These are phyloP conservation scores for Fusarium udum DNA, from an alignment of 2,329 filamentous ascomycete species.

Conservation along the genomic window DNA sequence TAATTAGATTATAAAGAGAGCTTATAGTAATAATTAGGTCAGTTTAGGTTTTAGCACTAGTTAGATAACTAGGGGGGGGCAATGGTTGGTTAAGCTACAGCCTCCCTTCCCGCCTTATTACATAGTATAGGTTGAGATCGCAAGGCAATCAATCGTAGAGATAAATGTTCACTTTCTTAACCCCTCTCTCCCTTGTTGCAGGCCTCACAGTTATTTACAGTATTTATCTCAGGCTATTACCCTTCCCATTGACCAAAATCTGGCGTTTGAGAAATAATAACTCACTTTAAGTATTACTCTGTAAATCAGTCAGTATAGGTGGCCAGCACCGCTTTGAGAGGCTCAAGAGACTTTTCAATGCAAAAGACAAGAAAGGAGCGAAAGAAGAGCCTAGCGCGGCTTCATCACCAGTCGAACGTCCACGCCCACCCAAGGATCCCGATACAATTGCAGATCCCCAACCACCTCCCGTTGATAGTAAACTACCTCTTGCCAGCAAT, in stretches of 20 bases:
- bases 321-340: background rate
- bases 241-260: background rate
- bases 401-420: rapidly evolving
- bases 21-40: too few relatives aligned
- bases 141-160: background rate
- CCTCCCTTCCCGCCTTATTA: background rate
- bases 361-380: background rate
- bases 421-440: background rate
- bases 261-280: background rate
- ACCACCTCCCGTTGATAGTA: background rate
- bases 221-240: background rate
- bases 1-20: too few relatives aligned
- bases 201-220: background rate
- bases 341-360: background rate
- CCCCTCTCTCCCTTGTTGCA: background rate
- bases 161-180: background rate
- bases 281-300: background rate
- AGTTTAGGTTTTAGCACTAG: too few relatives aligned
- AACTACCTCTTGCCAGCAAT: background rate
- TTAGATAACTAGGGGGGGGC: too few relatives aligned
- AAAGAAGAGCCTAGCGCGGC: background rate
- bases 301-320: background rate
- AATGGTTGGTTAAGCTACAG: too few relatives aligned
- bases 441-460: background rate
- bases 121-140: background rate